Conservation (phyloP, 305 asterid species). For the Fraxinus latifolia region DNA sequence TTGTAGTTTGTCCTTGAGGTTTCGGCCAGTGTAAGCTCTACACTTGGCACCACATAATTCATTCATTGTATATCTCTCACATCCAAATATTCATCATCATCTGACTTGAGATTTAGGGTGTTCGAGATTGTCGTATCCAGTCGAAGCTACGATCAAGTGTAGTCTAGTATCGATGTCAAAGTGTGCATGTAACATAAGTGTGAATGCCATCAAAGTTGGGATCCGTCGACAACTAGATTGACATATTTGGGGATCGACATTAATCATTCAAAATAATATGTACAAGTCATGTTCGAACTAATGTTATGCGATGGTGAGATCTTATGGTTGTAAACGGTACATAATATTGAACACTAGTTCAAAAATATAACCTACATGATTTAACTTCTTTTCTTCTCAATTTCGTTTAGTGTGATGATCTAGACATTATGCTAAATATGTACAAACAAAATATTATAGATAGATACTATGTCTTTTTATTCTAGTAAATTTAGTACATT, state of each 20-base stretch:
- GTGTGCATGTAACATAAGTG: not conserved
- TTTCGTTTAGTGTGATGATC: not conserved
- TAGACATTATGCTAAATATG: not conserved
- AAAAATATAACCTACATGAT: not conserved
- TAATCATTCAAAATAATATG: not conserved
- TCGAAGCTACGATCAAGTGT: not conserved
- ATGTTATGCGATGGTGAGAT: not conserved
- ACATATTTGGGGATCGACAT: no score
- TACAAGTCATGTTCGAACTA: not conserved
- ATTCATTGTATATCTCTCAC: not conserved
- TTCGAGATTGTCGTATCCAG: no score
- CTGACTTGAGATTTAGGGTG: not conserved
- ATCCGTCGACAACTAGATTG: not conserved
- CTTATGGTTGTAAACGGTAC: not conserved
- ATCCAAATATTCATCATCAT: not conserved
- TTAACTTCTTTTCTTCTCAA: not conserved
- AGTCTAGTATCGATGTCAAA: not conserved
- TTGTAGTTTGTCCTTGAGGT: not conserved
- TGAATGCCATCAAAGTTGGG: not conserved
- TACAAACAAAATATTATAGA: not conserved
- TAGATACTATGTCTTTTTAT: not conserved
- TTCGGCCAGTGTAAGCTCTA: not conserved
- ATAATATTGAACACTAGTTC: not conserved
- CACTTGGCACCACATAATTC: not conserved
- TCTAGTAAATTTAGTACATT: not conserved